phyloP scores from a whole-genome alignment of 2,329 filamentous ascomycete species.

The Colletotrichum sp. region DNA sequence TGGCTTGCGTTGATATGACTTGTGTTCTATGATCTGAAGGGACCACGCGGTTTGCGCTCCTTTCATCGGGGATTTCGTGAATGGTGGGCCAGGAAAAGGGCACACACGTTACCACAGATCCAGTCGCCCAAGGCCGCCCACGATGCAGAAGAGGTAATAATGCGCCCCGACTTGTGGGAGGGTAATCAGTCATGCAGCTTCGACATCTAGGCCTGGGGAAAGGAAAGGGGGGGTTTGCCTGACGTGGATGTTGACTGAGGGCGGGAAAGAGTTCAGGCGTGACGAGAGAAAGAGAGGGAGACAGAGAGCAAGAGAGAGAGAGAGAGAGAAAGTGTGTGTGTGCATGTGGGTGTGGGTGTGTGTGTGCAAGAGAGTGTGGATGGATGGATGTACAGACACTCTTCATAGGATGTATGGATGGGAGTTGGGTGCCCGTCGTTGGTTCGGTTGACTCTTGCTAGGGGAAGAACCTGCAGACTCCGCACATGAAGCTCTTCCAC shows the following conservation, averaged over 20 bases:
- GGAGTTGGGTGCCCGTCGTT: not conserved
- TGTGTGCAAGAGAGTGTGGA: not conserved
- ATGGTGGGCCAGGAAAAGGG: not conserved
- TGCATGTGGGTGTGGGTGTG: not conserved
- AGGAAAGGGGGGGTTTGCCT: not conserved
- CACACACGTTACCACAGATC: not conserved
- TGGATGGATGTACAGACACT: not conserved
- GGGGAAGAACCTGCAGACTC: constrained; percentile 7
- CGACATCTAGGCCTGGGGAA: not conserved
- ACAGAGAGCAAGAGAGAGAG: not conserved
- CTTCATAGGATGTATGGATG: not conserved
- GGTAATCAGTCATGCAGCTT: not conserved
- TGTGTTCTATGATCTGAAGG: constrained; percentile 2
- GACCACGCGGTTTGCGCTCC: not conserved
- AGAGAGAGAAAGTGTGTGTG: not conserved
- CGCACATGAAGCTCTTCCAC: constrained; percentile 10
- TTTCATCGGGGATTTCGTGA: constrained; percentile 5
- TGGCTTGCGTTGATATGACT: not conserved
- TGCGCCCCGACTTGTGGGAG: not conserved
- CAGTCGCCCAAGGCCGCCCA: not conserved
- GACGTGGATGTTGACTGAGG: not conserved
- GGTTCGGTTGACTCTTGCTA: constrained; percentile 2
- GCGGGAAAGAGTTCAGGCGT: not conserved
- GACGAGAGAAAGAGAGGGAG: not conserved
- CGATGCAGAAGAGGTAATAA: constrained; percentile 2